Evolutionary conservation across 176 grass and related monocot species (phyloP).

Genomic region (Carex pumila): DNA sequence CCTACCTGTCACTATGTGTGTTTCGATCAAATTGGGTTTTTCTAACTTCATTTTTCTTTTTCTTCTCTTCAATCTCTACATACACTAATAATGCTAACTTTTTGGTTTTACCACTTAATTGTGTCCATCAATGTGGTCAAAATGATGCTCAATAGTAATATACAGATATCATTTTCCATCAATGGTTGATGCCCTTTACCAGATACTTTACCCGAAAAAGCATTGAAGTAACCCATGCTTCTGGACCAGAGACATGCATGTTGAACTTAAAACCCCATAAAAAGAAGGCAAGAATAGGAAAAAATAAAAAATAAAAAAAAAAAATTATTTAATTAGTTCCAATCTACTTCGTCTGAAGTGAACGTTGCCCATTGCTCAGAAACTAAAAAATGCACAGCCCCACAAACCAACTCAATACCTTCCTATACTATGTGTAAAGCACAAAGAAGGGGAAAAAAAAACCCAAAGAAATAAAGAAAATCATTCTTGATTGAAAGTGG

Average conservation of each 20-base stretch:
- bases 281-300: background rate
- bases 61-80: background rate
- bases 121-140: slow-evolving; percentile 11
- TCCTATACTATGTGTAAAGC: slow-evolving; percentile 12
- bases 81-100: background rate
- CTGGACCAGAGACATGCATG: slow-evolving; percentile 18
- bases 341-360: background rate
- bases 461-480: background rate
- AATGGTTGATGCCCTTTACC: slow-evolving; percentile 1
- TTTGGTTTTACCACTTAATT: background rate
- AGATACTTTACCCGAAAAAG: slow-evolving; percentile 4
- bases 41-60: background rate
- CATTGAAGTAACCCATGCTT: slow-evolving; percentile 6
- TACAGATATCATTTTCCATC: background rate
- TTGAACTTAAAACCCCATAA: background rate
- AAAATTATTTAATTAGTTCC: background rate
- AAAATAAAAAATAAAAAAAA: background rate
- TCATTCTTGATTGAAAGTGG: background rate
- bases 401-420: slow-evolving; percentile 1
- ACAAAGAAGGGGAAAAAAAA: background rate
- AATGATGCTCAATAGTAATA: background rate
- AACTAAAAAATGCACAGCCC: slow-evolving; percentile 5
- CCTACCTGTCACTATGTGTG: background rate
- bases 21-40: background rate
- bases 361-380: background rate